phyloP scores from a whole-genome alignment of 306 rosid species.

The Dalbergia cochinchinensis region DNA sequence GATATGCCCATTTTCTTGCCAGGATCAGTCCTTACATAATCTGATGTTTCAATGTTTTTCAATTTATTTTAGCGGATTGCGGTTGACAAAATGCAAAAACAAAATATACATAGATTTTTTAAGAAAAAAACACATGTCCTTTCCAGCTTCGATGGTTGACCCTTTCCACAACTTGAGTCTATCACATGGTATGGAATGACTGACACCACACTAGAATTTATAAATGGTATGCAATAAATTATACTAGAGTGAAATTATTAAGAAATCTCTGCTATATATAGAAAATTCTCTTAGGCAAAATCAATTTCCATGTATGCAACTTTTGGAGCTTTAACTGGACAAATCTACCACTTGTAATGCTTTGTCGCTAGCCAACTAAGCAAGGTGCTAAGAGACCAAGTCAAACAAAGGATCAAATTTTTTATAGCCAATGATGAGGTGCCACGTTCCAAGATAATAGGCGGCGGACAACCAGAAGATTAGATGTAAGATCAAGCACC shows the following conservation, averaged over 20 bases:
- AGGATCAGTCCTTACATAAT: conserved; percentile 27
- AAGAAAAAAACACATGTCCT: conserved; percentile 7
- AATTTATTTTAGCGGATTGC: background rate
- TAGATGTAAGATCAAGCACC: too few species aligned
- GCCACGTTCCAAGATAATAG: conserved; percentile 7
- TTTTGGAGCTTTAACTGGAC: background rate
- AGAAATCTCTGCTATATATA: conserved; percentile 6
- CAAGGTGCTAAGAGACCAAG: conserved; percentile 18
- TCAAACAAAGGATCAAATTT: conserved; percentile 26
- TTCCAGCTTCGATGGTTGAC: conserved; percentile 44
- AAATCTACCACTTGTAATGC: conserved; percentile 35
- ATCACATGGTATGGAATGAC: conserved; percentile 24
- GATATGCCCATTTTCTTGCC: conserved; percentile 21
- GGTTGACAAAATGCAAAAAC: background rate
- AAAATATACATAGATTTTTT: background rate
- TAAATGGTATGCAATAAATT: conserved; percentile 16
- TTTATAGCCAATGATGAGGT: conserved; percentile 28
- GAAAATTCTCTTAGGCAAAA: background rate
- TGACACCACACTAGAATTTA: conserved; percentile 27
- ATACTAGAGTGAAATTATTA: too few species aligned
- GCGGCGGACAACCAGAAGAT: background rate
- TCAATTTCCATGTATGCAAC: background rate
- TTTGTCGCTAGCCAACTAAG: conserved; percentile 44
- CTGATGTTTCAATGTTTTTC: background rate
- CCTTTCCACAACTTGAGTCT: conserved; percentile 5